Conservation (phyloP, 441 rosid species). For the Manihot esculenta region DNA sequence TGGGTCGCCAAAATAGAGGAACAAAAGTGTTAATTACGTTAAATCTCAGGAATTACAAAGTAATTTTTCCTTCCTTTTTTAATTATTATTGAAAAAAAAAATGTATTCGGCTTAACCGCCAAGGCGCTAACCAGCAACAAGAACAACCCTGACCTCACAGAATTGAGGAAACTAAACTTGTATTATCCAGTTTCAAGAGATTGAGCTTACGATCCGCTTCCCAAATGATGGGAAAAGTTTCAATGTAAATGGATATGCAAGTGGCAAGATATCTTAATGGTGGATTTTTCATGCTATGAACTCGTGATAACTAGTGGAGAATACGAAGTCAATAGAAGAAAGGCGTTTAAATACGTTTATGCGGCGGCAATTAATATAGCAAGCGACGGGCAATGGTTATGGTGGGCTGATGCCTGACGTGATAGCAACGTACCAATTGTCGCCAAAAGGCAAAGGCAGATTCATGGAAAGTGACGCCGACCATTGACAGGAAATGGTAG, state of each 20-base stretch:
- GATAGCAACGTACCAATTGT: not conserved
- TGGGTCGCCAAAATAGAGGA: too few species aligned
- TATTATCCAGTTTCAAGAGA: not conserved
- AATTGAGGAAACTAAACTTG: not conserved
- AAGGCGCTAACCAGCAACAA: too few species aligned
- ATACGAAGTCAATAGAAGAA: not conserved
- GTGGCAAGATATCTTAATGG: not conserved
- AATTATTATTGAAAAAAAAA: too few species aligned
- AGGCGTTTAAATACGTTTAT: not conserved
- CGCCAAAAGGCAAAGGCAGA: not conserved
- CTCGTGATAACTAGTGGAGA: not conserved
- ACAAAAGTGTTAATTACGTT: too few species aligned
- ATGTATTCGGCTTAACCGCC: not conserved
- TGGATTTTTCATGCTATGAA: not conserved
- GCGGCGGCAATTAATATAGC: not conserved
- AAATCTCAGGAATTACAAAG: too few species aligned
- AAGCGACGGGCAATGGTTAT: not conserved
- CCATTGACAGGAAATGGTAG: slow-evolving; percentile 5
- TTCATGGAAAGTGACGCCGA: slow-evolving; percentile 5
- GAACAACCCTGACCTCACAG: not conserved
- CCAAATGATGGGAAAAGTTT: slow-evolving; percentile 3
- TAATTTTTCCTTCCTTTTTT: too few species aligned
- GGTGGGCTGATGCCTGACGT: not conserved
- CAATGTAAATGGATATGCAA: not conserved
- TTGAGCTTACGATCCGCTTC: not conserved